A percentile compares a stretch with the other conserved stretches of the same genome.
Evolutionary conservation across 2,329 filamentous ascomycete species (phyloP).

Genomic region (Penicillium sp.): DNA sequence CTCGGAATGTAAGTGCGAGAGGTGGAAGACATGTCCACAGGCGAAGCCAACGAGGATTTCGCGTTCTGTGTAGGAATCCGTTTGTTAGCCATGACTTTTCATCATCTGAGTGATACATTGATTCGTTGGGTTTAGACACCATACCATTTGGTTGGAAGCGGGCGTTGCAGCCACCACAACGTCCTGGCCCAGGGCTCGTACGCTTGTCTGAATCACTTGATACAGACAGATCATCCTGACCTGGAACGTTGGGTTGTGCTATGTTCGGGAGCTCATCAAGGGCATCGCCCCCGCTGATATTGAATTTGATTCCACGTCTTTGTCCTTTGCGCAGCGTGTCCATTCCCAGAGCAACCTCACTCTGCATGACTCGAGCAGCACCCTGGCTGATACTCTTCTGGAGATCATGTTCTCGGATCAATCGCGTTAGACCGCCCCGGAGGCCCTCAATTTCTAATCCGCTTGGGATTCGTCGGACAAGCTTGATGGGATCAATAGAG

Average conservation of each 20-base stretch:
- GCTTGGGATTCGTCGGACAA: conserved; percentile 88
- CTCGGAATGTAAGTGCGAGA: conserved; percentile 58
- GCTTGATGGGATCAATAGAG: conserved; percentile 84
- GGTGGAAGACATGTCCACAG: conserved; percentile 70
- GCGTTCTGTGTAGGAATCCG: conserved; percentile 42
- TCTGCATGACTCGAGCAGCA: conserved; percentile 80
- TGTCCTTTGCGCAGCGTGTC: conserved; percentile 76
- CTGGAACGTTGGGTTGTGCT: conserved; percentile 18
- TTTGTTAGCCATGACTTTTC: not conserved
- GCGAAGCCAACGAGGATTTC: conserved; percentile 66
- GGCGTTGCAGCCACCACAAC: conserved; percentile 43
- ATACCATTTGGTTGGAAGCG: conserved; percentile 43
- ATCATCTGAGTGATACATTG: not conserved
- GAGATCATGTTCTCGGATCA: conserved; percentile 94
- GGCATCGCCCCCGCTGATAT: conserved; percentile 55
- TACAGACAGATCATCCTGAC: conserved; percentile 12
- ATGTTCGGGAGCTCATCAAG: conserved; percentile 8
- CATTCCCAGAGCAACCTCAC: conserved; percentile 85
- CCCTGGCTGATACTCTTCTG: conserved; percentile 90
- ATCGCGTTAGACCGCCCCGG: conserved; percentile 80
- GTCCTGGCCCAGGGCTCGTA: conserved; percentile 24
- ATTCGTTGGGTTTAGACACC: not conserved
- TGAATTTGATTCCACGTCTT: conserved; percentile 84
- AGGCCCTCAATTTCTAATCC: conserved; percentile 91
- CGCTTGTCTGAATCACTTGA: conserved; percentile 12